Base-by-base conservation (phyloP, 192 early-diverging fungal species). In the Podila clonocystis region DNA sequence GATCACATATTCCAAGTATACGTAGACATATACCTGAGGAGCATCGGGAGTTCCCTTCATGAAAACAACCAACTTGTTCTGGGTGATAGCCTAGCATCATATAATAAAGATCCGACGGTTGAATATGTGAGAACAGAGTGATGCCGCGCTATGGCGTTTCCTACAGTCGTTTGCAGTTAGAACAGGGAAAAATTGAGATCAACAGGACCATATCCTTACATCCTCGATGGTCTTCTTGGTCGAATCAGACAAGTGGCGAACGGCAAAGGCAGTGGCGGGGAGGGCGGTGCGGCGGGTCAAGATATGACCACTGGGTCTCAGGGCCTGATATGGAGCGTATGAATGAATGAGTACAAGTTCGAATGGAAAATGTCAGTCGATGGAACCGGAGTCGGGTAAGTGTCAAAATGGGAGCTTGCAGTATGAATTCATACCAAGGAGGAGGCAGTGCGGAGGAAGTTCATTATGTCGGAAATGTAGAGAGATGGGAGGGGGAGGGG, bases 1-100 rank as follows among this genome's bases (percentile, higher is more conserved):
- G 36, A 50, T 65, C 24, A 29, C 15, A 65, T 49, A 52, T 19
- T 9, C 9, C 22, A 13, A 30, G 58, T 19, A 17, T 31, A 17
- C 55, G 24, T 34, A 26, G 59, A 9, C 13, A 50, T 26, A 63
- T 89, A 93, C 92, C 92, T 94, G 88, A 38, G 97, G 97, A 34
- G 90, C 88, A 65, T 97, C 91, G 62, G 95, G 94, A 60, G 95
- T 96, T 82, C 97, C 97, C 85, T 99, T 99, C 96, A 99, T 98
- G 74, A 97, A 99, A 38, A 99, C 91, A 57, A 94, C 86, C 5
- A 98, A 86, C 68, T 93, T 90, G 83, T 90, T 92, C 6, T 86
- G 66, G 41, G 85, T 85, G 69, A 92, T 82, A n/a, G 89, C 88
- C 90, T 90, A 76, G 52, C 15, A 4, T 15, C 41, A 45, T 2